Percentiles rank a stretch among this genome's conserved stretches.
Conservation (phyloP, 202 grass and related monocot genomes). For the Panicum hallii region DNA sequence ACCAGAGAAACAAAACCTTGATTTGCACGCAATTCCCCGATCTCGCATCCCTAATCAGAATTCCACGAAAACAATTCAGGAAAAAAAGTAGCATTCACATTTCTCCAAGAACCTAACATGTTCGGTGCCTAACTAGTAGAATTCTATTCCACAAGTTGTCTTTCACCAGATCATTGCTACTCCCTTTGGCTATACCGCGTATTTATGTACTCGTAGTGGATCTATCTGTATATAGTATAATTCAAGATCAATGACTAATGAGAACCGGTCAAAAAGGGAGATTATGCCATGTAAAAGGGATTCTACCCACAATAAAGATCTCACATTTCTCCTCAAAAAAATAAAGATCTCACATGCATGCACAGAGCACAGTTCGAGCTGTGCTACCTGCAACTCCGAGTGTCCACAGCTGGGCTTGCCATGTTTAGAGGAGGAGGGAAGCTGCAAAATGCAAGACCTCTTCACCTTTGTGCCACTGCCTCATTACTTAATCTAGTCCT, state of each 20-base stretch:
- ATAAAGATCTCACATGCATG: slow-evolving; percentile 29
- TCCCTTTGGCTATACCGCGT: slow-evolving; percentile 11
- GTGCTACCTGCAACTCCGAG: slow-evolving; percentile 23
- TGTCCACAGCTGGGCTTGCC: slow-evolving; percentile 46
- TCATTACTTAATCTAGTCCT: slow-evolving; percentile 45
- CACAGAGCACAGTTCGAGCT: slow-evolving; percentile 26
- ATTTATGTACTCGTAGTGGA: background rate
- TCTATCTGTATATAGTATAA: slow-evolving; percentile 27
- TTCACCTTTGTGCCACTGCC: slow-evolving; percentile 33
- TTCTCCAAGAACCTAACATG: slow-evolving; percentile 15
- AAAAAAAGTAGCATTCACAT: slow-evolving; percentile 38
- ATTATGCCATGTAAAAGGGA: slow-evolving; percentile 29
- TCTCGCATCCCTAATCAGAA: slow-evolving; percentile 26
- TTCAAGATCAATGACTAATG: slow-evolving; percentile 21
- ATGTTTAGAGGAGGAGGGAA: slow-evolving; percentile 27
- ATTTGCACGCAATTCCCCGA: slow-evolving; percentile 45
- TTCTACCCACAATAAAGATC: slow-evolving; percentile 43
- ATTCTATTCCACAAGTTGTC: slow-evolving; percentile 25
- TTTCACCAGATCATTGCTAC: slow-evolving; percentile 43
- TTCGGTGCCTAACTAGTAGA: slow-evolving; percentile 56
- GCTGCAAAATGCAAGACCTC: slow-evolving; percentile 33
- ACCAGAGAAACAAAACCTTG: slow-evolving; percentile 25
- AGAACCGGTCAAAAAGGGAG: slow-evolving; percentile 42
- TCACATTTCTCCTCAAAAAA: background rate
- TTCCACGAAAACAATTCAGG: slow-evolving; percentile 32